Base-by-base conservation (phyloP, 1,284 basidiomycete genomes). In the Tylopilus sp. region DNA sequence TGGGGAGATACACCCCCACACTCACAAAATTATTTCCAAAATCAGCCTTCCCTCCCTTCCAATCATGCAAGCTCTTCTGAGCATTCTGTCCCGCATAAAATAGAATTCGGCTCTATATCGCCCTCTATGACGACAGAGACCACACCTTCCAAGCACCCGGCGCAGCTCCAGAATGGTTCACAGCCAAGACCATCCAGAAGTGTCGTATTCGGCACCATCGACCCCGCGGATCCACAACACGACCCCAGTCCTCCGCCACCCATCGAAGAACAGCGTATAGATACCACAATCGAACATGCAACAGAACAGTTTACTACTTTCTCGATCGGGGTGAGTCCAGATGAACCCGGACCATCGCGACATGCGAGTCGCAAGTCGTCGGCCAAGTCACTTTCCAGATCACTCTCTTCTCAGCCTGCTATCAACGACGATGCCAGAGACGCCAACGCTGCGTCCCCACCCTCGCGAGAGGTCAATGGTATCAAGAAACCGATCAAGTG, bases 171-270 rank as follows among this genome's bases (percentile, higher is more conserved):
- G 41, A 60, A 58, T 17, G 41, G 41, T 10, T 50, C 12, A 30
- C 56, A 52, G 18, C 34, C 38, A 1, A 56, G 21, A 37, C 36
- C 51, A 6, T 36, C 59, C 21, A 62, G 48, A 52, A 58, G 37
- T 18, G 64, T 63, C 26, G 68, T 77, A n/a, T 82, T 82, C 59
- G 81, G 81, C 7, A 80, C 75, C 52, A 73, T 82, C 46, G 64
- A 67, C 17, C 53, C 61, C 17, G 57, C 67, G 12, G 61, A 64
- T 1, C 30, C 51, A n/a, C 50, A 47, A 18, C 44, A 53, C 24
- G 46, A 54, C 15, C 9, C 44, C 14, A 38, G 2, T 7, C 7
- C 26, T 20, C 14, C 41, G 0, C 33, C 35, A 1, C 31, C n/a
- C n/a, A 62, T 56, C 26, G 58, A 57, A 10, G 64, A 59, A 42